phyloP scores from a whole-genome alignment of 2,329 filamentous ascomycete species.

The Elsinoe batatas region DNA sequence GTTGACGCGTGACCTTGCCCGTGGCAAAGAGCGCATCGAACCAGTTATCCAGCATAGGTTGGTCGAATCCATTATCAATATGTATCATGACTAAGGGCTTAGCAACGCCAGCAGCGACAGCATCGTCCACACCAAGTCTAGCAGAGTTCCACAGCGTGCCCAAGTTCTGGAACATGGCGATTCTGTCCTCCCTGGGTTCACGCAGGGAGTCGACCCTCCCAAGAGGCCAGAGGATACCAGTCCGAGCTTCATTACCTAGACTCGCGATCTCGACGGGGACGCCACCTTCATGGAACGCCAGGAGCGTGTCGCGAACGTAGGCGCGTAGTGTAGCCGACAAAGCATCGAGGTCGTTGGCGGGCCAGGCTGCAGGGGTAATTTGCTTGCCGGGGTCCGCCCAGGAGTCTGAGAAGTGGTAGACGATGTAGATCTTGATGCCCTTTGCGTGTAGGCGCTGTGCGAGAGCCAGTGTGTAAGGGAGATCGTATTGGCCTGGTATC shows the following conservation, averaged over 20 bases:
- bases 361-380: conserved; percentile 28
- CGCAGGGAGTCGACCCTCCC: conserved; percentile 29
- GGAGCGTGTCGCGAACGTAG: conserved; percentile 30
- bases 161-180: conserved; percentile 27
- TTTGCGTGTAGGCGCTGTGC: conserved; percentile 29
- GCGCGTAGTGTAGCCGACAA: conserved; percentile 24
- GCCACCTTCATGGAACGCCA: conserved; percentile 31
- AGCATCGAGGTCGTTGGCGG: conserved; percentile 18
- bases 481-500: conserved; percentile 22
- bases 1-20: conserved; percentile 21
- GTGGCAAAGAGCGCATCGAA: conserved; percentile 25
- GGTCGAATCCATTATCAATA: conserved; percentile 27
- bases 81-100: conserved; percentile 29
- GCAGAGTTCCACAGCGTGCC: conserved; percentile 25
- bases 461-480: conserved; percentile 27
- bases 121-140: conserved; percentile 26
- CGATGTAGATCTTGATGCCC: conserved; percentile 31
- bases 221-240: conserved; percentile 31
- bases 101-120: conserved; percentile 23
- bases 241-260: conserved; percentile 31
- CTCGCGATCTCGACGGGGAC: conserved; percentile 35
- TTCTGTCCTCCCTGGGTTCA: conserved; percentile 24
- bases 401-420: conserved; percentile 25
- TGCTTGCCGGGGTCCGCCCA: conserved; percentile 33
- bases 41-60: conserved; percentile 25